A percentile compares a stretch with the other conserved stretches of the same genome.
phyloP scores from a whole-genome alignment of 805 yeast genomes.

The Metschnikowia borealis region DNA sequence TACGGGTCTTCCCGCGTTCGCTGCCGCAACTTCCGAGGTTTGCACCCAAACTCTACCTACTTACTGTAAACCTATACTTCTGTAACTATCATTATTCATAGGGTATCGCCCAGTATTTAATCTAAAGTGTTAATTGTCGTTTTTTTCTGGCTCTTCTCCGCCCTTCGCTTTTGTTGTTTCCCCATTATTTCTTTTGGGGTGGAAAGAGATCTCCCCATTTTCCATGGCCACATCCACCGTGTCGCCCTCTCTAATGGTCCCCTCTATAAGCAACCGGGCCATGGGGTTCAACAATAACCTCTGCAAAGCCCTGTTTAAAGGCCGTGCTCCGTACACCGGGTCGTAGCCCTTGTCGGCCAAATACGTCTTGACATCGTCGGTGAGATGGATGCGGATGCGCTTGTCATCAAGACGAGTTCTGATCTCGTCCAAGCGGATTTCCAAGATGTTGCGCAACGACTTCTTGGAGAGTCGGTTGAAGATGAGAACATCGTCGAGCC shows the following conservation, averaged over 20 bases:
- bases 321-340: slow-evolving; percentile 91
- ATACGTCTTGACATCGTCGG: slow-evolving; percentile 69
- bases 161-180: too few species aligned
- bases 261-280: slow-evolving; percentile 75
- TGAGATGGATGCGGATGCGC: slow-evolving; percentile 57
- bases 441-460: slow-evolving; percentile 76
- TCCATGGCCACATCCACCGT: slow-evolving; percentile 26
- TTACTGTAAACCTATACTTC: too few species aligned
- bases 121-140: too few species aligned
- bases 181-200: too few species aligned
- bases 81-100: too few species aligned
- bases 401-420: slow-evolving; percentile 74
- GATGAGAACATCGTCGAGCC: slow-evolving; percentile 90
- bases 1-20: too few species aligned
- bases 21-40: too few species aligned
- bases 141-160: too few species aligned
- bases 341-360: slow-evolving; percentile 86
- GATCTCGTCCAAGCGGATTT: slow-evolving; percentile 77
- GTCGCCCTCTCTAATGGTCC: slow-evolving; percentile 52
- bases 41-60: too few species aligned
- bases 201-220: slow-evolving; percentile 23
- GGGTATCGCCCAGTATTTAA: too few species aligned
- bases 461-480: slow-evolving; percentile 83
- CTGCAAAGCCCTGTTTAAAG: slow-evolving; percentile 85
- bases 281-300: slow-evolving; percentile 82